Evolutionary conservation across 345 rosid species (phyloP).

Genomic region (Eucalyptus lansdowneana): DNA sequence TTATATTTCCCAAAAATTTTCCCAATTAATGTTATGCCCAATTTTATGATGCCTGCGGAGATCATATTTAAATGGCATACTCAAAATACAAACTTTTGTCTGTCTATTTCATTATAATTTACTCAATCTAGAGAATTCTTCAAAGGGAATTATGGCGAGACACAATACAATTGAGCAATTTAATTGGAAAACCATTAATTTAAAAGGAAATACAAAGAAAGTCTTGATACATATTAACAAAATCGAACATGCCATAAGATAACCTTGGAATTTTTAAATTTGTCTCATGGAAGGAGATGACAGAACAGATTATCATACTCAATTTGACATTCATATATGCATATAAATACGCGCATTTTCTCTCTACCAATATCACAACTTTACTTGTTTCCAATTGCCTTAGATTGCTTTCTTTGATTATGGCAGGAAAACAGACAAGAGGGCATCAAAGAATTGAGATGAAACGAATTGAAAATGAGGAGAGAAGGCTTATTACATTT

Average conservation of each 20-base stretch:
- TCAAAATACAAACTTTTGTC: neutral
- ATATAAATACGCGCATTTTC: neutral
- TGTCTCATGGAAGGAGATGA: neutral
- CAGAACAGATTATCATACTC: neutral
- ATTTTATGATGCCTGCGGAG: neutral
- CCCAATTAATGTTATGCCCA: neutral
- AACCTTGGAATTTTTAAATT: neutral
- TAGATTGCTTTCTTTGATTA: neutral
- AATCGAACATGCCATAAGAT: neutral
- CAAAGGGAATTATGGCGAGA: neutral
- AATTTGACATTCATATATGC: neutral
- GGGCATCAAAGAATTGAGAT: neutral
- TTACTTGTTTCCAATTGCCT: neutral
- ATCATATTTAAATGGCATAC: neutral
- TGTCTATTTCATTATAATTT: neutral
- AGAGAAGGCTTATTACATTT: neutral
- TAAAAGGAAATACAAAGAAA: neutral
- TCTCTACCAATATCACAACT: neutral
- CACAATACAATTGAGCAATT: neutral
- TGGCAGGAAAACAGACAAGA: neutral
- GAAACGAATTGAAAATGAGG: neutral
- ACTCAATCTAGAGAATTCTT: neutral
- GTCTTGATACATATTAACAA: neutral
- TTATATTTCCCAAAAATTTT: rapidly evolving
- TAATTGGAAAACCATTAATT: neutral